phyloP scores from a whole-genome alignment of 768 basidiomycete species.

The Candolleomyces eurysporus region DNA sequence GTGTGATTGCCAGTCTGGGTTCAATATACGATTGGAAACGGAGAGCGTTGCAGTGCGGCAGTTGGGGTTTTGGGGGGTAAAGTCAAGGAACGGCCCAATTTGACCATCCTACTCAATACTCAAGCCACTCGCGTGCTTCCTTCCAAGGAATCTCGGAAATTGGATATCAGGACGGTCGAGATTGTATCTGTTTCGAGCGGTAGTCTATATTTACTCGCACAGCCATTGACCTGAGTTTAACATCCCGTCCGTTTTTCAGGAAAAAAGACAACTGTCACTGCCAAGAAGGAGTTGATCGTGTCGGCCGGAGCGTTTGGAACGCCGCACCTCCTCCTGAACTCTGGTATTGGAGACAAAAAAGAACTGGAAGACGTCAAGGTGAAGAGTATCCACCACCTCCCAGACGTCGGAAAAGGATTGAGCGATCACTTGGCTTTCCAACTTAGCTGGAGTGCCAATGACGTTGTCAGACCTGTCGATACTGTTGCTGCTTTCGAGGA shows the following conservation, averaged over 20 bases:
- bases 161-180: too few relatives aligned
- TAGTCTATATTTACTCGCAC: background rate
- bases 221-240: background rate
- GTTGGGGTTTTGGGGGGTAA: too few relatives aligned
- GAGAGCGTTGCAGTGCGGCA: too few relatives aligned
- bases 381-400: slow-evolving; percentile 18
- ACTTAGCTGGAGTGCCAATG: slow-evolving; percentile 21
- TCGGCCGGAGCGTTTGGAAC: slow-evolving; percentile 30
- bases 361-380: slow-evolving; percentile 19
- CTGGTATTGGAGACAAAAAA: slow-evolving; percentile 27
- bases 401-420: slow-evolving; percentile 27
- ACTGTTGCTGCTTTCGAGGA: slow-evolving; percentile 10
- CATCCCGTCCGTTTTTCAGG: background rate
- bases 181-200: background rate
- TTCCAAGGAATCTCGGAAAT: too few relatives aligned
- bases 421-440: slow-evolving; percentile 25
- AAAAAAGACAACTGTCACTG: slow-evolving; percentile 18
- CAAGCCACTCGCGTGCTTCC: too few relatives aligned
- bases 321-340: slow-evolving; percentile 28
- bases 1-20: too few relatives aligned
- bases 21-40: too few relatives aligned
- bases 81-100: too few relatives aligned
- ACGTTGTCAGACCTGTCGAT: slow-evolving; percentile 14
- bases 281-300: slow-evolving; percentile 50
- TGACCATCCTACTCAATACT: too few relatives aligned